Evolutionary conservation across 2,329 filamentous ascomycete species (phyloP).

Genomic region (Diaporthe nobilis): DNA sequence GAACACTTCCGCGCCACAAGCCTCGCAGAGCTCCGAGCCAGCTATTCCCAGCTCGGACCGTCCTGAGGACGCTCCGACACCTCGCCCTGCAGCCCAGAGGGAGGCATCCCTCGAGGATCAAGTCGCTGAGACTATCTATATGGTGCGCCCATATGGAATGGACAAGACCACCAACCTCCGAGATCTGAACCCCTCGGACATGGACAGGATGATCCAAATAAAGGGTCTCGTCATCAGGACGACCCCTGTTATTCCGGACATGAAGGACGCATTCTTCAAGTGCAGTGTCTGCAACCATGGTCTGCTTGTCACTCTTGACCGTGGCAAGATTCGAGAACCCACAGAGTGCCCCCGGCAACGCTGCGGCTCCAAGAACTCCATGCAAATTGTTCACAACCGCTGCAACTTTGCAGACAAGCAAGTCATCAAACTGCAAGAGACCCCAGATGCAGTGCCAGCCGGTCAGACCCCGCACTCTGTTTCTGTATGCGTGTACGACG

Average conservation of each 20-base stretch:
- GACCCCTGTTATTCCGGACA: conserved; percentile 96
- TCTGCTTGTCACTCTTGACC: conserved; percentile 90
- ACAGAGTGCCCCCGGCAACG: conserved; percentile 87
- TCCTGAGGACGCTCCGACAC: conserved; percentile 65
- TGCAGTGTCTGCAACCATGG: conserved; percentile 95
- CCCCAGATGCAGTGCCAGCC: conserved; percentile 92
- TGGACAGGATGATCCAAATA: conserved; percentile 95
- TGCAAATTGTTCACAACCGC: conserved; percentile 98
- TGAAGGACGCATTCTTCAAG: conserved; percentile 99
- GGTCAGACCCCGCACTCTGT: conserved; percentile 98
- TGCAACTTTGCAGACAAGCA: conserved; percentile 97
- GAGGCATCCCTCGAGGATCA: conserved; percentile 80
- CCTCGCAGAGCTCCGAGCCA: conserved; percentile 78
- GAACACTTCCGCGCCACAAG: conserved; percentile 67
- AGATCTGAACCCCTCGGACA: conserved; percentile 93
- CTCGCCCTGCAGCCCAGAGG: conserved; percentile 59
- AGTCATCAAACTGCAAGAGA: conserved; percentile 98
- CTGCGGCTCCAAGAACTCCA: conserved; percentile 91
- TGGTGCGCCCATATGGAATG: conserved; percentile 90
- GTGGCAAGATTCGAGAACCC: conserved; percentile 95
- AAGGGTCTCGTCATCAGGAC: conserved; percentile 97
- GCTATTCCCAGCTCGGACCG: conserved; percentile 85
- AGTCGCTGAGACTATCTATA: conserved; percentile 84
- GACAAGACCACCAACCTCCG: conserved; percentile 91
- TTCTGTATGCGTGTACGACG: conserved; percentile 95